Conservation (phyloP, 208 protist genomes). For the Leishmania major region DNA sequence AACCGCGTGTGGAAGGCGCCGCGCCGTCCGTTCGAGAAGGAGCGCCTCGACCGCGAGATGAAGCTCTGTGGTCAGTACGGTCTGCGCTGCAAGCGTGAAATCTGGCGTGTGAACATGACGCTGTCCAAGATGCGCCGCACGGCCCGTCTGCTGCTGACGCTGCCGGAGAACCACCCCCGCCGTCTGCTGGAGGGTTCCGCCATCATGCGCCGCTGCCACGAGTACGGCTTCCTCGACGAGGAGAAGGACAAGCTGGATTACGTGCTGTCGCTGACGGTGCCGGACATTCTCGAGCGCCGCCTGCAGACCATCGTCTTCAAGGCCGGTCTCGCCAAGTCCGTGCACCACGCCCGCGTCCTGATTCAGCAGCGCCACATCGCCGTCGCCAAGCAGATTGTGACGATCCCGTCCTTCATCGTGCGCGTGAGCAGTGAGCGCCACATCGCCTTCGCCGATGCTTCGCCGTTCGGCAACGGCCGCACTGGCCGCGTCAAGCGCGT, state of each 20-base stretch:
- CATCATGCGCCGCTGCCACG: slow-evolving; percentile 98
- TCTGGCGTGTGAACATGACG: slow-evolving; percentile 98
- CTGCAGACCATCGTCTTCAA: slow-evolving; percentile 99
- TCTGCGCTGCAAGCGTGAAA: slow-evolving; percentile 99
- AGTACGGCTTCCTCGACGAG: slow-evolving; percentile 96
- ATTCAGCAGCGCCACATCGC: slow-evolving; percentile 99
- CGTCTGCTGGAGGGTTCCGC: slow-evolving; percentile 98
- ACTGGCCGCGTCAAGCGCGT: slow-evolving; percentile 97
- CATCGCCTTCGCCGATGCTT: slow-evolving; percentile 98
- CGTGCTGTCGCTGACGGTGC: slow-evolving; percentile 98
- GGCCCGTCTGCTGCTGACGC: slow-evolving; percentile 99
- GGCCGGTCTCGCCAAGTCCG: slow-evolving; percentile 98
- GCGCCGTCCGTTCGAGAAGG: slow-evolving; percentile 99
- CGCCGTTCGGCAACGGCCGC: slow-evolving; percentile 95
- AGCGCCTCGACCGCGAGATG: slow-evolving; percentile 99
- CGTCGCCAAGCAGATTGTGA: slow-evolving; percentile 99
- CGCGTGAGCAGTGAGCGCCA: slow-evolving; percentile 98
- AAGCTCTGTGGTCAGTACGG: slow-evolving; percentile 99
- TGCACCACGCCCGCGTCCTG: slow-evolving; percentile 99
- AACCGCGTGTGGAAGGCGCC: slow-evolving; percentile 97
- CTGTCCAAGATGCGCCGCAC: slow-evolving; percentile 99
- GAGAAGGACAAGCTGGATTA: slow-evolving; percentile 99
- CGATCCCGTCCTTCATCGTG: slow-evolving; percentile 99
- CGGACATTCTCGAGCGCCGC: slow-evolving; percentile 99
- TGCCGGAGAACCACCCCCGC: slow-evolving; percentile 97